A percentile compares a stretch with the other conserved stretches of the same genome.
Evolutionary conservation across 345 rosid species (phyloP).

Genomic region (Pugionium cornutum): DNA sequence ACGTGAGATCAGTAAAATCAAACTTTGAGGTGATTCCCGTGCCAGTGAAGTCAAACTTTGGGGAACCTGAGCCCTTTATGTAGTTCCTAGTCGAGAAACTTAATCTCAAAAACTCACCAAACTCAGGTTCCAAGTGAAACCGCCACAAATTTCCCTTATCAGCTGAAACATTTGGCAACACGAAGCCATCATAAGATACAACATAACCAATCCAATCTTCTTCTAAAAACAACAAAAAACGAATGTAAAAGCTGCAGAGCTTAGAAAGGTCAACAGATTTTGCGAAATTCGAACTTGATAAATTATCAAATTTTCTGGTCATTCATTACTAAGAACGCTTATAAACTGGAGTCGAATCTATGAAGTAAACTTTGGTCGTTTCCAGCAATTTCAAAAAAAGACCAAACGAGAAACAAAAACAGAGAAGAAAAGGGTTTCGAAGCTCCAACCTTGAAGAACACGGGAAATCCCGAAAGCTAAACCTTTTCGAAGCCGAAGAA

Average conservation of each 20-base stretch:
- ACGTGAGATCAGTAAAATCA: conserved; percentile 86
- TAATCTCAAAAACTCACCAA: conserved; percentile 32
- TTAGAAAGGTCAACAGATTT: background rate
- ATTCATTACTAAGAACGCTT: background rate
- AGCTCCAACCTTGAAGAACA: conserved; percentile 53
- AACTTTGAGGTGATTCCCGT: conserved; percentile 37
- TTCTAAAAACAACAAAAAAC: conserved; percentile 4
- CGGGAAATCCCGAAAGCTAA: conserved; percentile 54
- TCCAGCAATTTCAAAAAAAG: background rate
- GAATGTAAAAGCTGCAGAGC: conserved; percentile 4
- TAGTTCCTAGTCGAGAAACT: conserved; percentile 44
- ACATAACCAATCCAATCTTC: background rate
- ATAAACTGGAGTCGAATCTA: background rate
- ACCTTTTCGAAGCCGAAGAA: conserved; percentile 56
- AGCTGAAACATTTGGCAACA: conserved; percentile 36
- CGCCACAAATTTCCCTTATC: conserved; percentile 43
- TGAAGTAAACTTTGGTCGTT: background rate
- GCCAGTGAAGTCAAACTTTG: conserved; percentile 67
- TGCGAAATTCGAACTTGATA: background rate
- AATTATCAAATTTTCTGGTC: background rate
- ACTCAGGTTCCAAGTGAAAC: conserved; percentile 44
- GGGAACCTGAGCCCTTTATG: conserved; percentile 34
- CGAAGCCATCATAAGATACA: conserved; percentile 10
- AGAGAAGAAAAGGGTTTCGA: conserved; percentile 10
- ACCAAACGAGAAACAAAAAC: background rate